Evolutionary conservation across 495 filamentous ascomycete genomes (phyloP).

Genomic region (Daldinia vernicosa): DNA sequence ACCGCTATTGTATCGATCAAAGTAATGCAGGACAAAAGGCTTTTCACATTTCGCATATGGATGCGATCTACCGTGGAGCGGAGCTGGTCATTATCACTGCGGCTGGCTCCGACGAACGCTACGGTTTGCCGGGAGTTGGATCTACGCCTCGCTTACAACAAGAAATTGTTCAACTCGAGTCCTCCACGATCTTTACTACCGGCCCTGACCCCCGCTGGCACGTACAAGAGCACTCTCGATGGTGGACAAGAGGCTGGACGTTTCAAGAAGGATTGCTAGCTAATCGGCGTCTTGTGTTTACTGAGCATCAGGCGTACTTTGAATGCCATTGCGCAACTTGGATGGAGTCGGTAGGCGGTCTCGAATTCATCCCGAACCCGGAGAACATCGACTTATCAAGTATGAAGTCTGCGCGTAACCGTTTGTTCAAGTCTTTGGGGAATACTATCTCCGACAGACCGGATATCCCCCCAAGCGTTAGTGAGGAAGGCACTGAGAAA

Average conservation of each 20-base stretch:
- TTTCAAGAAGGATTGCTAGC: background rate
- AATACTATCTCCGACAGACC: background rate
- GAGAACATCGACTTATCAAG: background rate
- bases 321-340: background rate
- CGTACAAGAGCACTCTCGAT: background rate
- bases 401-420: background rate
- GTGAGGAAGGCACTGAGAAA: background rate
- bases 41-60: background rate
- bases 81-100: background rate
- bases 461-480: background rate
- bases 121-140: background rate
- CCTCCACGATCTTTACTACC: background rate
- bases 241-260: background rate
- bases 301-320: background rate
- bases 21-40: background rate
- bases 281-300: background rate
- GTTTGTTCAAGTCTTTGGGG: background rate
- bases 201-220: background rate
- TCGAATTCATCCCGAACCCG: background rate
- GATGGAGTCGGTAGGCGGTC: background rate
- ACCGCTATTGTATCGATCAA: background rate
- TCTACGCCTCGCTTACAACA: background rate
- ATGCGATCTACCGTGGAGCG: background rate
- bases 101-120: background rate
- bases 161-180: background rate